Base-by-base conservation (phyloP, 1,284 basidiomycete genomes). In the Ceratobasidium sp. region DNA sequence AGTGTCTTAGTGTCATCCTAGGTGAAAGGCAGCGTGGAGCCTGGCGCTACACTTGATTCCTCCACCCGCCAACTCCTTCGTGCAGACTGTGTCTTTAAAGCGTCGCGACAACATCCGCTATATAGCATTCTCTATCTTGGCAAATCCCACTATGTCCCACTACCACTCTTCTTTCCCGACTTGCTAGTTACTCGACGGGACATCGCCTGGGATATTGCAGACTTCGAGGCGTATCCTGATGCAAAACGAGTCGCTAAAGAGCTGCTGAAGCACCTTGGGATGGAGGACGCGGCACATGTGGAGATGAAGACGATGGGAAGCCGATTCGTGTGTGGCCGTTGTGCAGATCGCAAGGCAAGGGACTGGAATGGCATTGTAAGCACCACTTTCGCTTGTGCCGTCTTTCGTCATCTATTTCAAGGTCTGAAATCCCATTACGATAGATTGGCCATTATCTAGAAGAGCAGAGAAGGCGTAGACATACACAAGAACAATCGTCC, bases 361-460 rank as follows among this genome's bases (percentile, higher is more conserved):
- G 42, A 46, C 62, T 64, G 62, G 62, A 64, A 12, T 9, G 62
- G 62, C n/a, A 64, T 64, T 64, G 62, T 64, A 40, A 64, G 62
- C 40, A 4, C 28, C 23, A n/a, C n/a, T n/a, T n/a, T n/a, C n/a
- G n/a, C n/a, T 59, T 12, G 13, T 59, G n/a, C 33, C 57, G 4
- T 13, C 13, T 46, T 59, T 12, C 26, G 12, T 28, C 4, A n/a
- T 13, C 57, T 12, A 4, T 59, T 28, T 59, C n/a, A 59, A 59
- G 13, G 23, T 59, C 33, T 23, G 33, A 59, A 23, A 6, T 7
- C 7, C 17, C 20, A 46, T 46, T 13, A 7, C 44, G 7, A 46
- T 28, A 59, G 57, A 59, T 59, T 5, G 26, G 26, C 6, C 57
- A 59, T 13, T 59, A 59, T 28, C 57, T 59, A 12, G 57, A 59